phyloP scores from a whole-genome alignment of 345 rosid species.

The Lumnitzera littorea region DNA sequence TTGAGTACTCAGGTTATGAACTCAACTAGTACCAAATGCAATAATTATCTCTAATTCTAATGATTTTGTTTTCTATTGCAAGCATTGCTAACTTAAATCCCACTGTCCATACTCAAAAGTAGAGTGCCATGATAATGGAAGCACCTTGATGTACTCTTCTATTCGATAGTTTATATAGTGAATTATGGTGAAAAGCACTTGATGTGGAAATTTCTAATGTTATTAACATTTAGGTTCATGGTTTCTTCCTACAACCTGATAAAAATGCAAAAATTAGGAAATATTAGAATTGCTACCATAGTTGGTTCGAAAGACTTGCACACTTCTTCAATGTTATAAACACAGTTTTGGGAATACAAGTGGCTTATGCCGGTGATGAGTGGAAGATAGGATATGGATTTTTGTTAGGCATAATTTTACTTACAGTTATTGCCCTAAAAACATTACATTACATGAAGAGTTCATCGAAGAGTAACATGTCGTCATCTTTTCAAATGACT shows the following conservation, averaged over 20 bases:
- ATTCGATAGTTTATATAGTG: background rate
- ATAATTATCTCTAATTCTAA: too few relatives aligned
- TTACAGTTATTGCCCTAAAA: conserved; percentile 51
- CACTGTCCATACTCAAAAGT: too few relatives aligned
- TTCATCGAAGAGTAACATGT: conserved; percentile 18
- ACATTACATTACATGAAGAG: conserved; percentile 32
- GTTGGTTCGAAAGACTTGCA: conserved; percentile 70
- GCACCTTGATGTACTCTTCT: too few relatives aligned
- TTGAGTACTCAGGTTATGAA: too few relatives aligned
- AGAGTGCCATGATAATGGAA: too few relatives aligned
- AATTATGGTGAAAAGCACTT: too few relatives aligned
- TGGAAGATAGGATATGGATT: conserved; percentile 83
- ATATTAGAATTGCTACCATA: conserved; percentile 91
- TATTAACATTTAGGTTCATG: conserved; percentile 43
- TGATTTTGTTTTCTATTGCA: too few relatives aligned
- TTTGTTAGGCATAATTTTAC: conserved; percentile 37
- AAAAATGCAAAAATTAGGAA: conserved; percentile 59
- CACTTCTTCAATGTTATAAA: conserved; percentile 73
- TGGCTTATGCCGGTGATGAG: conserved; percentile 42
- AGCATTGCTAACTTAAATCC: too few relatives aligned
- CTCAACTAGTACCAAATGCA: too few relatives aligned
- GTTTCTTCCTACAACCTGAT: conserved; percentile 67
- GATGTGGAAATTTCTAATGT: background rate
- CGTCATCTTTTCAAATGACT: conserved; percentile 57
- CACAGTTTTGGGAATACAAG: conserved; percentile 57